Percentiles rank a stretch among this genome's conserved stretches.
Evolutionary conservation across 2,329 filamentous ascomycete species (phyloP).

Genomic region (Colletotrichum tropicale): DNA sequence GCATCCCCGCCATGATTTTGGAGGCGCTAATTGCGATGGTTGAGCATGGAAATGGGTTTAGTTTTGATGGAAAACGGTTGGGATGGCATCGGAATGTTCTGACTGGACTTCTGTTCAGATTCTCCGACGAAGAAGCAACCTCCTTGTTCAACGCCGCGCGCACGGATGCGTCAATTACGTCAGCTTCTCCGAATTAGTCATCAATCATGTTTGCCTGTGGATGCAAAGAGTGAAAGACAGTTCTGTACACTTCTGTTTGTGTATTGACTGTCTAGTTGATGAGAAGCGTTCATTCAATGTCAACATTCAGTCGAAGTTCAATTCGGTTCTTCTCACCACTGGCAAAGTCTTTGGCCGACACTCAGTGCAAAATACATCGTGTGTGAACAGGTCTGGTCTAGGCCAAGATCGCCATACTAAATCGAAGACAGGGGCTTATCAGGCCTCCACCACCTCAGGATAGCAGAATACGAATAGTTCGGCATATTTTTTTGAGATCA

Average conservation of each 20-base stretch:
- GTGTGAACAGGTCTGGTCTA: background rate
- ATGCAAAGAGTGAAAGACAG: background rate
- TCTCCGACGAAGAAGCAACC: background rate
- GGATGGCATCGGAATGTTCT: background rate
- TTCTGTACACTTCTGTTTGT: background rate
- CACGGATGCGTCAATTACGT: background rate
- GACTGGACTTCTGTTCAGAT: background rate
- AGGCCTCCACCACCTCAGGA: too few relatives aligned
- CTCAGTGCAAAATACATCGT: accelerated
- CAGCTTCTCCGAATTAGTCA: background rate
- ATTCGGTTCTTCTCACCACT: too few relatives aligned
- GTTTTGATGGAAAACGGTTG: background rate
- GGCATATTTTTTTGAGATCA: too few relatives aligned
- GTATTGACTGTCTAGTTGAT: too few relatives aligned
- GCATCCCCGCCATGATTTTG: constrained; percentile 34
- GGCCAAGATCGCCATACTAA: background rate
- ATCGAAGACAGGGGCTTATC: background rate
- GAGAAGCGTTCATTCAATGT: too few relatives aligned
- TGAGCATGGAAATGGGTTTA: background rate
- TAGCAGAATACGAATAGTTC: too few relatives aligned
- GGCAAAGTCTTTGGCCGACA: too few relatives aligned
- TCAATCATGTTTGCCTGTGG: background rate
- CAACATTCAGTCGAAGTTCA: too few relatives aligned
- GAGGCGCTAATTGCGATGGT: background rate
- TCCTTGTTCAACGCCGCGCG: background rate